Conservation (phyloP, 75 land plant genomes). For the Cryptomeria japonica region DNA sequence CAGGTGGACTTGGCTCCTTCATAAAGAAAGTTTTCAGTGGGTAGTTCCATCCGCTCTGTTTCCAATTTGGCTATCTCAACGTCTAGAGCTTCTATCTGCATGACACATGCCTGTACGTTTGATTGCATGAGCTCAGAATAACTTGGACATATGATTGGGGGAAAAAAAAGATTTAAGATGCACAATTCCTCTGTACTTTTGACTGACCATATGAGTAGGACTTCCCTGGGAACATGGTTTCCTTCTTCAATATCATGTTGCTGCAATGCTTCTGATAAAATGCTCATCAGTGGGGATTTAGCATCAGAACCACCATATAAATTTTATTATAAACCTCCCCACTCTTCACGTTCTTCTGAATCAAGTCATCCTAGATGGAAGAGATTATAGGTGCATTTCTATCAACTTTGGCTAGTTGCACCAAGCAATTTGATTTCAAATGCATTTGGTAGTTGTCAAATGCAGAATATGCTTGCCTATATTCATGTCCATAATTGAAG, state of each 20-base stretch:
- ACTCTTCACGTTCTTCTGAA: no score
- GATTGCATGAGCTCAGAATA: constrained; percentile 22
- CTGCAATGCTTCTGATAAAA: constrained; percentile 43
- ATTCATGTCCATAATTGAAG: no score
- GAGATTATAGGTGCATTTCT: no score
- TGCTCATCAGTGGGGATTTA: constrained; percentile 66
- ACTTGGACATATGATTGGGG: constrained; percentile 20
- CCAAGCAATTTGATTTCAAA: no score
- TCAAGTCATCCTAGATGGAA: no score
- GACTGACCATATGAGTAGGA: constrained; percentile 43
- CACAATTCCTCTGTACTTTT: constrained; percentile 40
- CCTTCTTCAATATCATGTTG: not conserved
- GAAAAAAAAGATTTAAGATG: constrained; percentile 52
- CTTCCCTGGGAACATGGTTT: constrained; percentile 11
- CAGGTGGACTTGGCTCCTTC: not conserved
- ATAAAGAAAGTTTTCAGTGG: constrained; percentile 25
- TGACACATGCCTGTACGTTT: constrained; percentile 55
- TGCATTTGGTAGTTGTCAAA: no score
- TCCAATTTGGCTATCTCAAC: constrained; percentile 13
- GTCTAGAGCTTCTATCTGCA: not conserved
- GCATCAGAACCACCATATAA: no score
- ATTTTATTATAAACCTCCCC: no score
- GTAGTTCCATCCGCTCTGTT: not conserved
- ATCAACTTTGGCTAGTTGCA: no score
- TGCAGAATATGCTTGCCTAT: no score